Percentiles rank a stretch among this genome's conserved stretches.
Evolutionary conservation across 257 asterid species (phyloP).

Genomic region (Ocimum tenuiflorum): DNA sequence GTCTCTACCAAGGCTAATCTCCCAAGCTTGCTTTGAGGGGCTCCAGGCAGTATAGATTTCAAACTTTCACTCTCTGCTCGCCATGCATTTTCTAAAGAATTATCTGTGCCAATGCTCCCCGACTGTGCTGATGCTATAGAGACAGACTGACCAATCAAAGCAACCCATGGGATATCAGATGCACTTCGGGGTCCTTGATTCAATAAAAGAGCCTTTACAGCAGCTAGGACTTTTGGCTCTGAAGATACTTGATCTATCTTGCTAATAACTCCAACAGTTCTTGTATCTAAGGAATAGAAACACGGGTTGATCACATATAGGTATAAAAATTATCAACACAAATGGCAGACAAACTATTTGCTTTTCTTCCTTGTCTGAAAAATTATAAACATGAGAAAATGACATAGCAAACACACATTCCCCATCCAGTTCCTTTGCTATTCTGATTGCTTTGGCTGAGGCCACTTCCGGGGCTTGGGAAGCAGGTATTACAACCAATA

Average conservation of each 20-base stretch:
- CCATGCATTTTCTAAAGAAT: slow-evolving; percentile 91
- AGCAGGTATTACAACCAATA: slow-evolving; percentile 84
- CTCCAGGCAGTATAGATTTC: slow-evolving; percentile 68
- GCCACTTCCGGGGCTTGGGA: slow-evolving; percentile 93
- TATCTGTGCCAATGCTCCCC: slow-evolving; percentile 66
- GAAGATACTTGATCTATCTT: slow-evolving; percentile 62
- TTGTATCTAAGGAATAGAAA: slow-evolving; percentile 45
- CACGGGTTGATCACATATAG: slow-evolving; percentile 9
- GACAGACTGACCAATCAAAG: slow-evolving; percentile 84
- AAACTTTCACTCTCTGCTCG: slow-evolving; percentile 82
- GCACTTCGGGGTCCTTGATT: slow-evolving; percentile 81
- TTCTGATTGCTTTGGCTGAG: slow-evolving; percentile 81
- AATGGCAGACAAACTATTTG: not conserved
- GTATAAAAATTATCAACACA: not conserved
- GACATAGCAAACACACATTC: slow-evolving; percentile 58
- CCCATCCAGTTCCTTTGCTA: slow-evolving; percentile 93
- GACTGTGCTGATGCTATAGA: slow-evolving; percentile 85
- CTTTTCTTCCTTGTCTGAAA: not conserved
- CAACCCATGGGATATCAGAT: slow-evolving; percentile 81
- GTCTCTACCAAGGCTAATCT: slow-evolving; percentile 83
- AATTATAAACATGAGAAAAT: slow-evolving; percentile 15
- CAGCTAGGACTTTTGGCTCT: slow-evolving; percentile 42
- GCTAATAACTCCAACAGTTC: slow-evolving; percentile 91
- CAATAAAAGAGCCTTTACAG: slow-evolving; percentile 73
- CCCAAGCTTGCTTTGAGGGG: slow-evolving; percentile 87